Base-by-base conservation (phyloP, 108 stramenopile genomes). In the Pelagomonas calceolata region DNA sequence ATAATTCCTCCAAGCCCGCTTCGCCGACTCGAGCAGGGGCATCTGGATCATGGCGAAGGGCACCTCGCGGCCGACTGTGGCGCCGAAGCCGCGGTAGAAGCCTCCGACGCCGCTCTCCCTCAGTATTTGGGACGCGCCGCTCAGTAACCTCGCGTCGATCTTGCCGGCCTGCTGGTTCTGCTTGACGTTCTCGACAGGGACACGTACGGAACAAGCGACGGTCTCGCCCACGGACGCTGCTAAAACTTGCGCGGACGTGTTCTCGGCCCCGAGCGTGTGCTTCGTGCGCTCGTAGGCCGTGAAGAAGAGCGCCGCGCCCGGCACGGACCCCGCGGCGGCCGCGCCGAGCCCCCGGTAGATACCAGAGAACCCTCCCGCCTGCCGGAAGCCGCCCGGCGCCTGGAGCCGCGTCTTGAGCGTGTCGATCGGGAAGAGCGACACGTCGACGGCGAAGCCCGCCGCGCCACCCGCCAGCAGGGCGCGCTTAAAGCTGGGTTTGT, bases 161-260 rank as follows among this genome's bases (percentile, higher is more conserved):
- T 43, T 5, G 65, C 35, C 81, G 33, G 21, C 80, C 85, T 21
- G 70, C 74, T n/a, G 14, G 7, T 4, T 9, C 51, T 60, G 51
- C 83, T 99, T 99, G 69, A 99, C 78, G 1, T 97, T 93, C 77
- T 99, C 98, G 17, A 95, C 94, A 12, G 99, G 99, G 18, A 96
- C 97, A 0, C 99, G 90, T 0, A 99, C 92, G 51, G 97, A 76
- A 78, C 95, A 96, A 18, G 95, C 96, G 39, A 87, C 86, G 9
- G 91, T 73, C 73, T 99, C 99, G 17, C 94, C 99, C 26, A 88
- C 75, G 3, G 84, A 84, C 9, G 99, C 99, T 5, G 96, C 86
- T 0, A 80, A 66, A 88, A 94, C 92, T 79, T 99, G 97, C 21
- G 88, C 83, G 88, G 79, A 37, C 83, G 83, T 34, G 76, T 70